Percentiles rank a stretch among this genome's conserved stretches.
Conservation (phyloP, 1,284 basidiomycete genomes). For the Pyrrhoderma noxium region DNA sequence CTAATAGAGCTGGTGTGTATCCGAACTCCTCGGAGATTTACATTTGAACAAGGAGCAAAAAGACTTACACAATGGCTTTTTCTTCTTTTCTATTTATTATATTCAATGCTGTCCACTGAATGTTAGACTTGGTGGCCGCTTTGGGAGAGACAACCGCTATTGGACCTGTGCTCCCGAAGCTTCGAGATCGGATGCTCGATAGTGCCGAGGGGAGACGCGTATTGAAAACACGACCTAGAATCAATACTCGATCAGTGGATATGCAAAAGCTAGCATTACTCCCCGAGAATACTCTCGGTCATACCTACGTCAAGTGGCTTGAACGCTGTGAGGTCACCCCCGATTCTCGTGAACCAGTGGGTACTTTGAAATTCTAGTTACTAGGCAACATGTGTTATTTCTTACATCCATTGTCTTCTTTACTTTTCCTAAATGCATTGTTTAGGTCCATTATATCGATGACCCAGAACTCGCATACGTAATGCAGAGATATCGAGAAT, state of each 20-base stretch:
- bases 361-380: slow-evolving; percentile 23
- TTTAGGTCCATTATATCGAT: slow-evolving; percentile 86
- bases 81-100: background rate
- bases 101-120: background rate
- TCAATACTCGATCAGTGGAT: slow-evolving; percentile 75
- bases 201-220: slow-evolving; percentile 78
- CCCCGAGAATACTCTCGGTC: slow-evolving; percentile 79
- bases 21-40: slow-evolving; percentile 2
- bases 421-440: background rate
- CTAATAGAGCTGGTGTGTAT: slow-evolving; percentile 74
- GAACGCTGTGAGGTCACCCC: slow-evolving; percentile 88
- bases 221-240: slow-evolving; percentile 75
- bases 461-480: slow-evolving; percentile 94
- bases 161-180: slow-evolving; percentile 68
- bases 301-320: slow-evolving; percentile 88
- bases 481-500: slow-evolving; percentile 97
- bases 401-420: slow-evolving; percentile 12
- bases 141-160: slow-evolving; percentile 82
- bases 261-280: slow-evolving; percentile 60
- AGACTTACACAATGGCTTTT: slow-evolving; percentile 2
- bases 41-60: background rate
- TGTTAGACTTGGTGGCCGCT: slow-evolving; percentile 85
- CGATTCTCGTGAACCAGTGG: slow-evolving; percentile 86
- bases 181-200: slow-evolving; percentile 76
- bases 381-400: background rate